These are phyloP conservation scores for Dictyostelium purpureum DNA, from an alignment of 78 protist species.

Conservation along the genomic window DNA sequence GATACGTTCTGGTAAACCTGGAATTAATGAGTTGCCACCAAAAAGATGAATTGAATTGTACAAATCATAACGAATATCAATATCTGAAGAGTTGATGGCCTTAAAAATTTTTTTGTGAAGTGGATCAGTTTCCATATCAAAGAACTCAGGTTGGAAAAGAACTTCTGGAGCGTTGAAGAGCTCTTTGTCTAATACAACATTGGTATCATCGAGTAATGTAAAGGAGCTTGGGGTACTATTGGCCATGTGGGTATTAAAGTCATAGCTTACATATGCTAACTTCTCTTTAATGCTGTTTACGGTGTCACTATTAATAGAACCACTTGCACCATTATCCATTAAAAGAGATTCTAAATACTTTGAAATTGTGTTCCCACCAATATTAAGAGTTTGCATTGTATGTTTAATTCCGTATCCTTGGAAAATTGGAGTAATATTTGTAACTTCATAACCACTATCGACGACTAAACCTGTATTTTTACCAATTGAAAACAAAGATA, in stretches of 20 bases:
- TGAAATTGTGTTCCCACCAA: constrained; percentile 97
- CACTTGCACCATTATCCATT: constrained; percentile 15
- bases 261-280: constrained; percentile 48
- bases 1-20: background rate
- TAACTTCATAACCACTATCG: background rate
- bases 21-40: too few species aligned
- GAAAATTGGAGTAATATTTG: constrained; percentile 34
- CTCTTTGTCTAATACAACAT: too few species aligned
- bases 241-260: constrained; percentile 7
- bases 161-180: constrained; percentile 25
- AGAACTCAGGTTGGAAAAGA: background rate
- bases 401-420: constrained; percentile 81
- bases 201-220: too few species aligned
- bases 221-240: too few species aligned
- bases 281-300: constrained; percentile 74
- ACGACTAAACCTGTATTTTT: background rate
- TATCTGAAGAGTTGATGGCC: background rate
- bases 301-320: constrained; percentile 22
- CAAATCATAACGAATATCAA: background rate
- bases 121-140: background rate
- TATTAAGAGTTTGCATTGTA: constrained; percentile 90
- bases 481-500: background rate
- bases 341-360: constrained; percentile 86
- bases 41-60: too few species aligned
- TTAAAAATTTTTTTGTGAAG: background rate